phyloP scores from a whole-genome alignment of 768 basidiomycete genomes.

The Coprinellus aureogranulatus region DNA sequence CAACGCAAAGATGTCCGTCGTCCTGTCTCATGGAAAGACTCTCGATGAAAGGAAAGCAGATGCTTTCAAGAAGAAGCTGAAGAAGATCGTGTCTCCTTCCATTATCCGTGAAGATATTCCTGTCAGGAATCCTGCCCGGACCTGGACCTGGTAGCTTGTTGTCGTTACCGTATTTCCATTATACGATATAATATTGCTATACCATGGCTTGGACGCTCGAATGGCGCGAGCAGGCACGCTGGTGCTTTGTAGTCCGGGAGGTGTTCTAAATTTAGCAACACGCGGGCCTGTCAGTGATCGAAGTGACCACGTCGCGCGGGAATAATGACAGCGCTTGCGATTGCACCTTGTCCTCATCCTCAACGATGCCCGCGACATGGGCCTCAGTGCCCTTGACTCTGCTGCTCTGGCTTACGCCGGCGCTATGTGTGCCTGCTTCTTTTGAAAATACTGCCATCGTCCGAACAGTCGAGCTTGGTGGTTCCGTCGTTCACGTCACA shows the following conservation, averaged over 20 bases:
- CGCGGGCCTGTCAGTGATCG: not conserved
- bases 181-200: not conserved
- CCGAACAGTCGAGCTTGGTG: slow-evolving; percentile 85
- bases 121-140: slow-evolving; percentile 66
- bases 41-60: slow-evolving; percentile 62
- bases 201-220: not conserved
- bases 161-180: slow-evolving; percentile 1
- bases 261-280: slow-evolving; percentile 16
- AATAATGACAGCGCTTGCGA: slow-evolving; percentile 2
- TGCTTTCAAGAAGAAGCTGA: slow-evolving; percentile 65
- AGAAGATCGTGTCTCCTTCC: slow-evolving; percentile 76
- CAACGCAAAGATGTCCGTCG: slow-evolving; percentile 69
- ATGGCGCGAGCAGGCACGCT: not conserved
- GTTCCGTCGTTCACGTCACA: slow-evolving; percentile 81
- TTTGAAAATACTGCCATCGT: slow-evolving; percentile 91
- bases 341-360: slow-evolving; percentile 11
- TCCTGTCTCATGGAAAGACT: slow-evolving; percentile 81
- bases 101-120: slow-evolving; percentile 78
- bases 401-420: slow-evolving; percentile 38
- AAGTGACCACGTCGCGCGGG: slow-evolving; percentile 28
- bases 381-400: slow-evolving; percentile 48
- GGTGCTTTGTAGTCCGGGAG: not conserved
- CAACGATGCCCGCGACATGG: slow-evolving; percentile 46
- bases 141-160: slow-evolving; percentile 72
- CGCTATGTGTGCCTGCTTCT: slow-evolving; percentile 40